Percentiles rank a stretch among this genome's conserved stretches.
These are phyloP conservation scores for Microdochium trichocladiopsis DNA, from an alignment of 2,329 filamentous ascomycete genomes.

Conservation along the genomic window DNA sequence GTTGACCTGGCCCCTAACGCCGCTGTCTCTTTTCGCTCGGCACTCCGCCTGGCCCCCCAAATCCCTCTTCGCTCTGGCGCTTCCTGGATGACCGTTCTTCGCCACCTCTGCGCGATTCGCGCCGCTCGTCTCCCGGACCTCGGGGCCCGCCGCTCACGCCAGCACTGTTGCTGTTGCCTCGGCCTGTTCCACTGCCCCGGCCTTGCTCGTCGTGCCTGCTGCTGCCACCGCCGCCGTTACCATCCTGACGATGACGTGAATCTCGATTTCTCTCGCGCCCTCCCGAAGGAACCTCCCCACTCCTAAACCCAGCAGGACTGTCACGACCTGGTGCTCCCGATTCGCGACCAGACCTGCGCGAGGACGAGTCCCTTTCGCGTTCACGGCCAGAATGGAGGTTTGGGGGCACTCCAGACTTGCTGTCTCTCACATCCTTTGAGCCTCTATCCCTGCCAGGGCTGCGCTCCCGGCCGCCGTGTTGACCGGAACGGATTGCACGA, in stretches of 20 bases:
- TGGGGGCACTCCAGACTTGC: constrained; percentile 15
- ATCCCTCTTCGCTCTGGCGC: constrained; percentile 41
- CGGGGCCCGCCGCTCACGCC: constrained; percentile 23
- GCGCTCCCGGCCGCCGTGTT: constrained; percentile 43
- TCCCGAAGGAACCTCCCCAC: not conserved
- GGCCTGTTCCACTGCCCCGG: constrained; percentile 9
- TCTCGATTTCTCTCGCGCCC: constrained; percentile 17
- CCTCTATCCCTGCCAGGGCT: constrained; percentile 39
- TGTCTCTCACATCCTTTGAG: constrained; percentile 19
- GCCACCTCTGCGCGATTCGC: constrained; percentile 23
- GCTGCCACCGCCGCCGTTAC: constrained; percentile 14
- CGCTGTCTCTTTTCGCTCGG: constrained; percentile 44
- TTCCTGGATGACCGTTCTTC: constrained; percentile 31
- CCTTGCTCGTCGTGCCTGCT: constrained; percentile 18
- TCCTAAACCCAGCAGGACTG: not conserved
- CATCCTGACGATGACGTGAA: constrained; percentile 20
- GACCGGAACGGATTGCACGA: constrained; percentile 27
- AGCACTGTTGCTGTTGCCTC: constrained; percentile 20
- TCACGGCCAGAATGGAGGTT: constrained; percentile 17
- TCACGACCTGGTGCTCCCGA: constrained; percentile 10
- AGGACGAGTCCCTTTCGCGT: constrained; percentile 17
- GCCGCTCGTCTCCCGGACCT: constrained; percentile 23
- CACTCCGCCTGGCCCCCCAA: constrained; percentile 20
- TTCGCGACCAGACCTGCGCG: constrained; percentile 19
- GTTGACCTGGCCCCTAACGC: constrained; percentile 21